Base-by-base conservation (phyloP, 441 rosid genomes). In the Erodium trifolium region DNA sequence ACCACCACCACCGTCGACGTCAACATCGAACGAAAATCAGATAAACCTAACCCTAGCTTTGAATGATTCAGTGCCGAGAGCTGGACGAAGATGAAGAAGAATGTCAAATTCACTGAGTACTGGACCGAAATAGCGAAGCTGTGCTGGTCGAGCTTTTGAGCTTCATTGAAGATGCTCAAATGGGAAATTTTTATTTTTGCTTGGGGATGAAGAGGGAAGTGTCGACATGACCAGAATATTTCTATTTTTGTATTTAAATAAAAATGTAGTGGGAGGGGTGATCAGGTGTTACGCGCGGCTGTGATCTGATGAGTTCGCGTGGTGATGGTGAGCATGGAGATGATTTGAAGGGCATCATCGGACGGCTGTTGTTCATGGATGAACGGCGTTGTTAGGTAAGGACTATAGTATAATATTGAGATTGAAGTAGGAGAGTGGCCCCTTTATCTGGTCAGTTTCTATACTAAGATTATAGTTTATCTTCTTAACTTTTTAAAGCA, bases 41-140 rank as follows among this genome's bases (percentile, higher is more conserved):
- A 70, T 23, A 79, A 76, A 79, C 79, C 82, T 76, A 79, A 70
- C 73, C 75, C 79, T 71, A 72, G 34, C 67, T 57, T 35, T 6
- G 64, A 45, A 70, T 11, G 1, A 59, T 9, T 18, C 63, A 31
- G 8, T 3, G 4, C 23, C 60, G 12, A 12, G 67, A 72, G 73
- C 41, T 70, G 17, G 75, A 66, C 69, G 47, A 43, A 47, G 68
- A 51, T 29, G 47, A 62, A 5, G 49, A 16, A 37, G 23, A 37
- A n/a, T 16, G 13, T 45, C 60, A 59, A 55, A 65, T 39, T 3
- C 0, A 49, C 5, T 63, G 53, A 19, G 8, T 0, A 6, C 35
- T 37, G 12, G 62, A 81, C 71, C 65, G 72, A 73, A 76, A 70
- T 79, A 73, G 78, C 69, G 63, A 77, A 76, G 77, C 70, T 65